Percentiles rank a stretch among this genome's conserved stretches.
phyloP scores from a whole-genome alignment of 305 asterid genomes.

The Fraxinus sp. region DNA sequence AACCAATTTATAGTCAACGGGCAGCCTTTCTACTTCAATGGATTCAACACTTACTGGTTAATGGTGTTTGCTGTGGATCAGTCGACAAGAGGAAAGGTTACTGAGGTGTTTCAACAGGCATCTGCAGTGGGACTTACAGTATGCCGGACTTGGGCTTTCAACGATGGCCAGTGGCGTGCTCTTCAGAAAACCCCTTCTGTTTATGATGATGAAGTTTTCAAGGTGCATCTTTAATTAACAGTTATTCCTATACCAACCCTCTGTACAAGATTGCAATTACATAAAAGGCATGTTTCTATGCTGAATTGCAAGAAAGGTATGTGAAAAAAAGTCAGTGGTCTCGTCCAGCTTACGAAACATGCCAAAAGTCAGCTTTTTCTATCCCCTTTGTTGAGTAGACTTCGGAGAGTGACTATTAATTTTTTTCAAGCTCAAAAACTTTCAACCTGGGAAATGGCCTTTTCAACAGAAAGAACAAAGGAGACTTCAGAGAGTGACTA shows the following conservation, averaged over 20 bases:
- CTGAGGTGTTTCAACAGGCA: slow-evolving; percentile 71
- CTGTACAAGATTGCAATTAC: neutral
- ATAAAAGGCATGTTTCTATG: neutral
- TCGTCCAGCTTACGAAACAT: neutral
- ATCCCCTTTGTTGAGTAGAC: neutral
- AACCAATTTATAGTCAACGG: slow-evolving; percentile 64
- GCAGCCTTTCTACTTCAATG: slow-evolving; percentile 79
- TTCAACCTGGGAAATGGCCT: neutral
- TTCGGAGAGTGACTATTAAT: neutral
- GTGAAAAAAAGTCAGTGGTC: neutral
- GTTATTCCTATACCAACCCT: neutral
- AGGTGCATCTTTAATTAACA: slow-evolving; percentile 41
- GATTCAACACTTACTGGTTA: slow-evolving; percentile 98
- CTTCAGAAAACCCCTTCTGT: slow-evolving; percentile 78
- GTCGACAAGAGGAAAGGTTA: slow-evolving; percentile 77
- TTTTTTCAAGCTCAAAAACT: neutral
- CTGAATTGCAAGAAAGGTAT: neutral
- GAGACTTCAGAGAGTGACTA: neutral
- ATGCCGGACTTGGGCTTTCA: slow-evolving; percentile 96
- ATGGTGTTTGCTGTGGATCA: slow-evolving; percentile 84
- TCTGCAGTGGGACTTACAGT: slow-evolving; percentile 72
- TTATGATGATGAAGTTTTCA: slow-evolving; percentile 76
- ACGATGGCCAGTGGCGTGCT: slow-evolving; percentile 93
- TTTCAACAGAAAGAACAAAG: neutral
- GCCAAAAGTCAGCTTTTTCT: neutral